phyloP scores from a whole-genome alignment of 129 eudicot species.

The Lonicera japonica region DNA sequence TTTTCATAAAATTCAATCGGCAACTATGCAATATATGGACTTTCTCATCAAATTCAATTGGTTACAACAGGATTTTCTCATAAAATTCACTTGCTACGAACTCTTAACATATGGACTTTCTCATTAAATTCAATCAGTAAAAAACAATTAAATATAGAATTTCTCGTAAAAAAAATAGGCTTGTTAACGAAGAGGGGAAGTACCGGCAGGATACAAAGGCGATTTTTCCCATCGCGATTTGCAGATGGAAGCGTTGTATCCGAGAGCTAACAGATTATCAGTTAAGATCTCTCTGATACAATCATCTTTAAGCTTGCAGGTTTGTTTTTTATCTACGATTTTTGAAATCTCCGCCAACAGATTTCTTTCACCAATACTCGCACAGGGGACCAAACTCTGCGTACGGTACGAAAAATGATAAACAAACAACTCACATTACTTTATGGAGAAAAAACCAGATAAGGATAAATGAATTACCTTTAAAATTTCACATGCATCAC shows the following conservation, averaged over 20 bases:
- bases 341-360: slow-evolving; percentile 66
- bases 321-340: slow-evolving; percentile 58
- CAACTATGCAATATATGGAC: not conserved
- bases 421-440: not conserved
- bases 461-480: slow-evolving; percentile 36
- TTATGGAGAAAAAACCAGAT: not conserved
- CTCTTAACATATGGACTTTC: too few relatives aligned
- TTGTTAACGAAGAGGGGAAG: not conserved
- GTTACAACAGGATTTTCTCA: too few relatives aligned
- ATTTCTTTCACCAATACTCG: slow-evolving; percentile 52
- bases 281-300: slow-evolving; percentile 35
- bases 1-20: not conserved
- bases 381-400: slow-evolving; percentile 58
- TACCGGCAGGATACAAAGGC: slow-evolving; percentile 71
- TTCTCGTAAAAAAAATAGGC: too few relatives aligned
- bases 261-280: slow-evolving; percentile 34
- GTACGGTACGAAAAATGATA: slow-evolving; percentile 8
- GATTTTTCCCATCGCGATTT: slow-evolving; percentile 87
- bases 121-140: too few relatives aligned
- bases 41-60: too few relatives aligned
- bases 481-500: slow-evolving; percentile 47
- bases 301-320: slow-evolving; percentile 54
- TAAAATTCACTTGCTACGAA: too few relatives aligned
- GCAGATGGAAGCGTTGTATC: slow-evolving; percentile 69
- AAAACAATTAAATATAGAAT: too few relatives aligned